Conservation (phyloP, 169 alveolate genomes). For the Theileria luwenshuni region DNA sequence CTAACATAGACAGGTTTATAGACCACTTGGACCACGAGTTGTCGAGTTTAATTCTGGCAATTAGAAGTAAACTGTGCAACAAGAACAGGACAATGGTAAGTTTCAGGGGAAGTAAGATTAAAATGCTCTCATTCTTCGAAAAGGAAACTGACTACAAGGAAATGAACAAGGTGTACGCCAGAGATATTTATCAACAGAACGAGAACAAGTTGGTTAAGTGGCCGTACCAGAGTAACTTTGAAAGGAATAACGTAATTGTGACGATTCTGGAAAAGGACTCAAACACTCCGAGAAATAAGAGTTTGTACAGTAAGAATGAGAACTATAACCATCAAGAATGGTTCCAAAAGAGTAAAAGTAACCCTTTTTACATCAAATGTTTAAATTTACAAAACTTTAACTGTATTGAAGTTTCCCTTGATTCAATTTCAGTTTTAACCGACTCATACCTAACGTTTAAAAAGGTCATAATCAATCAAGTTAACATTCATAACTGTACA, state of each 20-base stretch:
- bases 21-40: slow-evolving; percentile 1
- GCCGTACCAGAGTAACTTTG: no score
- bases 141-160: background rate
- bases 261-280: background rate
- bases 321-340: background rate
- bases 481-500: background rate
- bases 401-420: slow-evolving; percentile 1
- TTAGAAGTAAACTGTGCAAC: background rate
- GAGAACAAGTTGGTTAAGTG: background rate
- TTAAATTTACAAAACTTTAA: background rate
- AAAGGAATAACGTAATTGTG: background rate
- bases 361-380: background rate
- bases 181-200: slow-evolving; percentile 1
- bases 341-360: background rate
- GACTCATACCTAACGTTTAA: background rate
- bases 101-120: slow-evolving; percentile 9
- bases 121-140: background rate
- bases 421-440: background rate
- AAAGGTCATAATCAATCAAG: background rate
- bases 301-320: no score
- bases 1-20: background rate
- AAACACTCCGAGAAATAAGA: no score
- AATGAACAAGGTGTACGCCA: background rate
- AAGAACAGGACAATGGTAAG: slow-evolving; percentile 8
- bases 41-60: background rate